Evolutionary conservation across 352 stramenopile species (phyloP).

Genomic region (Globisporangium megalacanthum): DNA sequence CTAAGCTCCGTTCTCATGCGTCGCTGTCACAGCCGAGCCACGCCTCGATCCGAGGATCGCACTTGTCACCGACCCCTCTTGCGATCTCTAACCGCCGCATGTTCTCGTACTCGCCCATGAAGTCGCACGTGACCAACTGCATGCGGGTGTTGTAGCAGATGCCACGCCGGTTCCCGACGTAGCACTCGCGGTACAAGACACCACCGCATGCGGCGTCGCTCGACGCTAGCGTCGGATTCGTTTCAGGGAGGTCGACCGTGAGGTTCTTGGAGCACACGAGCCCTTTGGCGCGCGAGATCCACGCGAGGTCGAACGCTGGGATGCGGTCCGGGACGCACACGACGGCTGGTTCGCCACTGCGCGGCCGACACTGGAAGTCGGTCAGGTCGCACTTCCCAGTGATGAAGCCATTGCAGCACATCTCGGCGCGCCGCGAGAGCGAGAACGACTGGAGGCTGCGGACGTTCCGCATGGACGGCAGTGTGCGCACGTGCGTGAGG

Average conservation of each 20-base stretch:
- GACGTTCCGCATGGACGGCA: too few species aligned
- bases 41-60: slow-evolving; percentile 6
- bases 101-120: slow-evolving; percentile 16
- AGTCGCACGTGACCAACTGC: neutral
- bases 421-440: too few species aligned
- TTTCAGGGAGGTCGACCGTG: slow-evolving; percentile 2
- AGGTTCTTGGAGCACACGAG: slow-evolving; percentile 2
- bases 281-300: neutral
- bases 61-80: slow-evolving; percentile 4
- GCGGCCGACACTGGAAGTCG: neutral
- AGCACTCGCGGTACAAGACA: neutral
- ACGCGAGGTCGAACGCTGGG: neutral
- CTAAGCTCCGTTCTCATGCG: too few species aligned
- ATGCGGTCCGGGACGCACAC: neutral
- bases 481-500: too few species aligned
- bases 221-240: too few species aligned
- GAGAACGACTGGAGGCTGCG: too few species aligned
- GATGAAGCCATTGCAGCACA: slow-evolving; percentile 16
- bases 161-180: neutral
- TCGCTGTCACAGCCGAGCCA: slow-evolving; percentile 17
- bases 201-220: neutral
- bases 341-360: neutral
- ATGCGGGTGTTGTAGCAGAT: neutral
- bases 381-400: slow-evolving; percentile 2
- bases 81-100: slow-evolving; percentile 26